Base-by-base conservation (phyloP, 805 yeast species). In the Hanseniaspora occidentalis region DNA sequence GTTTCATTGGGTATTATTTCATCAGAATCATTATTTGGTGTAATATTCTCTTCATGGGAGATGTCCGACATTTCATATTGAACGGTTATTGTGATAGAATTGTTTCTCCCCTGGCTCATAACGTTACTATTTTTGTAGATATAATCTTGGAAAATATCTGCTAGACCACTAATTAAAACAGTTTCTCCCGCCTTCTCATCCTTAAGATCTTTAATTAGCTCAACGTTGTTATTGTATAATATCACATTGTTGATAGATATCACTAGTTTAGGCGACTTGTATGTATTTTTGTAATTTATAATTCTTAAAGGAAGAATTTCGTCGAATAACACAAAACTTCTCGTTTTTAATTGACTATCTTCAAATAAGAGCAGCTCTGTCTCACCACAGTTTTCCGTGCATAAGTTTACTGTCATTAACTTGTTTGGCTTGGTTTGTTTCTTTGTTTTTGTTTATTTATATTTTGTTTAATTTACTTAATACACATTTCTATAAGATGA, bases 91-190 rank as follows among this genome's bases (percentile, higher is more conserved):
- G n/a, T 19, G 26, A 39, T 16, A 18, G 50, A 22, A 38, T 57
- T 57, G 37, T 51, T 52, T 38, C 51, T 52, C 2, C 59, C 61
- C 44, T 56, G 56, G 41, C 56, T 57, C 62, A 57, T 55, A 1
- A 56, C 59, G 3, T 54, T 54, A 24, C 51, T 54, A 11, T 59
- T 54, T 39, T 50, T 45, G 35, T 56, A 57, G 24, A 56, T 36
- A 16, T 42, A 31, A 4, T 46, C 50, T 6, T 48, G 35, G 21
- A n/a, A n/a, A 52, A 45, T n/a, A 47, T 41, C 9, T 44, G 43
- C 20, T 50, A 50, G 29, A 57, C 36, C 26, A n/a, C n/a, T n/a
- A n/a, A n/a, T n/a, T n/a, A n/a, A n/a, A n/a, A n/a, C n/a, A n/a
- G n/a, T n/a, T n/a, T n/a, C n/a, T n/a, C n/a, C n/a, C n/a, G n/a